Evolutionary conservation across 2,329 filamentous ascomycete genomes (phyloP).

Genomic region (Ascochyta fabae): DNA sequence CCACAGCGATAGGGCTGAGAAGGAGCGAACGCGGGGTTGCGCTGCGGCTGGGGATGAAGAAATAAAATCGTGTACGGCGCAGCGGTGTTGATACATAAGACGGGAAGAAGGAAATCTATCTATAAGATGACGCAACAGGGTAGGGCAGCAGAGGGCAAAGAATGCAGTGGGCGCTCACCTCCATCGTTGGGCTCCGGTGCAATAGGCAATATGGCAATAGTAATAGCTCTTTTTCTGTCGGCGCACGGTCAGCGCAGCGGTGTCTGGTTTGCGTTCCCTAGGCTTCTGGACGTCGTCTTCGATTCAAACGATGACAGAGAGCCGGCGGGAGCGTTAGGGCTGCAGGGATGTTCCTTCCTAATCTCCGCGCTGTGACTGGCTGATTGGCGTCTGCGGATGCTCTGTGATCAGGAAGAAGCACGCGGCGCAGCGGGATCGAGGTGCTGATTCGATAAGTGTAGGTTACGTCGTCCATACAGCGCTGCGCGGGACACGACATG

Average conservation of each 20-base stretch:
- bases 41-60: neutral
- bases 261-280: conserved; percentile 18
- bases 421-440: conserved; percentile 13
- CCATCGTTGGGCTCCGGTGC: conserved; percentile 20
- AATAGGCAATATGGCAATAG: conserved; percentile 15
- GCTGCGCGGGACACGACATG: conserved; percentile 1
- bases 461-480: conserved; percentile 9
- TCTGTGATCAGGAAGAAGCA: conserved; percentile 14
- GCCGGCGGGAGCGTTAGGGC: conserved; percentile 14
- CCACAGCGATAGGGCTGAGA: conserved; percentile 37
- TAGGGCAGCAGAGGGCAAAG: conserved; percentile 13
- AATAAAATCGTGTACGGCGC: neutral
- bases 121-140: conserved; percentile 18
- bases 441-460: conserved; percentile 4
- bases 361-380: conserved; percentile 16
- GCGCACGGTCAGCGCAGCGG: conserved; percentile 21
- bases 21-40: conserved; percentile 14
- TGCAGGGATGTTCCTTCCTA: conserved; percentile 19
- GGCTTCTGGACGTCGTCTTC: conserved; percentile 20
- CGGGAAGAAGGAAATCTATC: conserved; percentile 14
- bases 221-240: conserved; percentile 20
- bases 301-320: conserved; percentile 17
- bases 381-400: conserved; percentile 8
- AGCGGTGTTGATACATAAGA: conserved; percentile 4
- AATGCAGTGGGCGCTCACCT: conserved; percentile 20